Conservation (phyloP, 2,329 filamentous ascomycete species). For the Pseudopyricularia cyperi region DNA sequence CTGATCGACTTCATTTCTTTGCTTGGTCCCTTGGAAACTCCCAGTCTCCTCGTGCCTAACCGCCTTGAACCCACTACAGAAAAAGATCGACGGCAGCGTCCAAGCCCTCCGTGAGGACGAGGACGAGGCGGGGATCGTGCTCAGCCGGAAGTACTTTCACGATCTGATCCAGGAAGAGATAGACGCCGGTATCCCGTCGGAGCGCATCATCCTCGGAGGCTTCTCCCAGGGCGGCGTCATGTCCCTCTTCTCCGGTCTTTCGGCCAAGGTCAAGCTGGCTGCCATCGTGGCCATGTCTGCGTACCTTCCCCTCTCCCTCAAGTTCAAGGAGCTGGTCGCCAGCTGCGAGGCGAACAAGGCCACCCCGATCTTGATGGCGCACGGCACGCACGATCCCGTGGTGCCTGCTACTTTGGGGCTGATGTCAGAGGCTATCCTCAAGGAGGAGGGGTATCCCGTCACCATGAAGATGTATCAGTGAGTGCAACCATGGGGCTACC, state of each 20-base stretch:
- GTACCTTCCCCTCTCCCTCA: constrained; percentile 56
- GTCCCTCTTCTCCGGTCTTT: constrained; percentile 68
- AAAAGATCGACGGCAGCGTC: constrained; percentile 13
- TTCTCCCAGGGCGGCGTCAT: constrained; percentile 85
- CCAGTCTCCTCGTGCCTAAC: not conserved
- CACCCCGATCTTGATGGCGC: constrained; percentile 79
- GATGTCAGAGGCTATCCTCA: constrained; percentile 52
- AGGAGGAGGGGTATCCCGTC: constrained; percentile 58
- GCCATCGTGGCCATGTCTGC: constrained; percentile 77
- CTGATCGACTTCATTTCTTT: not conserved
- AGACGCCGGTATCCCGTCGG: constrained; percentile 63
- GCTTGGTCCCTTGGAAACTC: not conserved
- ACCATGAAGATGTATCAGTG: constrained; percentile 66
- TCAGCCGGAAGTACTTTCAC: constrained; percentile 64
- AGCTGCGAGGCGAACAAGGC: constrained; percentile 47
- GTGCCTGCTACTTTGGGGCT: constrained; percentile 58
- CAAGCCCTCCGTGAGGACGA: constrained; percentile 20
- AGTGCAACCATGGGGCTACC: constrained; percentile 15
- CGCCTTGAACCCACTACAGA: not conserved
- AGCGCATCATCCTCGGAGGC: constrained; percentile 74
- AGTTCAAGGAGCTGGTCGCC: constrained; percentile 27
- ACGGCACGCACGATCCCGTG: constrained; percentile 66
- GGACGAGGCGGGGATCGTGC: constrained; percentile 60
- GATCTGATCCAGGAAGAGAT: constrained; percentile 69
- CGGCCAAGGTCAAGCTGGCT: constrained; percentile 59